phyloP scores from a whole-genome alignment of 352 stramenopile genomes.

The Labyrinthula sp. region DNA sequence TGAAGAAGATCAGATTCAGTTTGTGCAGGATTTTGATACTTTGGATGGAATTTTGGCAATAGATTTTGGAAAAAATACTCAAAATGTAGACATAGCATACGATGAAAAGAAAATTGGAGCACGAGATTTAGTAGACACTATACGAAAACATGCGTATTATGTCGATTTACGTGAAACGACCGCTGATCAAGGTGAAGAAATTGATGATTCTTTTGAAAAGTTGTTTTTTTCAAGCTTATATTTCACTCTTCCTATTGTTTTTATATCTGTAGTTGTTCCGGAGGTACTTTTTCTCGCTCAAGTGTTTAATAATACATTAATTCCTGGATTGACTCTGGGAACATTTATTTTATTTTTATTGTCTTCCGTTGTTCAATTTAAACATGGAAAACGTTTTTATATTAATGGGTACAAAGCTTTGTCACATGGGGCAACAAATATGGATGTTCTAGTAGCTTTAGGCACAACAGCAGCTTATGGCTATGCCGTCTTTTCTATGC shows the following conservation, averaged over 20 bases:
- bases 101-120: slow-evolving; percentile 15
- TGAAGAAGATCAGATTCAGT: background rate
- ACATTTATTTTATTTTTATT: slow-evolving; percentile 40
- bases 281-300: slow-evolving; percentile 3
- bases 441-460: slow-evolving; percentile 67
- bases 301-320: slow-evolving; percentile 1
- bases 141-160: background rate
- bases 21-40: slow-evolving; percentile 3
- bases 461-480: slow-evolving; percentile 63
- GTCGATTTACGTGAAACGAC: slow-evolving; percentile 9
- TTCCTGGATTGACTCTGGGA: slow-evolving; percentile 30
- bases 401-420: slow-evolving; percentile 57
- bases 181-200: slow-evolving; percentile 45
- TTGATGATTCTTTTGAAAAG: slow-evolving; percentile 49
- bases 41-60: slow-evolving; percentile 10
- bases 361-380: slow-evolving; percentile 59
- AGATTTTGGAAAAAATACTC: background rate
- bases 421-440: slow-evolving; percentile 53
- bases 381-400: slow-evolving; percentile 53
- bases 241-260: slow-evolving; percentile 73
- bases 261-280: slow-evolving; percentile 56
- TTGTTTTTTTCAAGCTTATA: slow-evolving; percentile 60
- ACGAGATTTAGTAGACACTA: background rate
- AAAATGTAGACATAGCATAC: slow-evolving; percentile 11
- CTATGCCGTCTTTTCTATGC: slow-evolving; percentile 56